A percentile compares a stretch with the other conserved stretches of the same genome.
These are phyloP conservation scores for Suhomyces pyralidae DNA, from an alignment of 805 yeast genomes.

Conservation along the genomic window DNA sequence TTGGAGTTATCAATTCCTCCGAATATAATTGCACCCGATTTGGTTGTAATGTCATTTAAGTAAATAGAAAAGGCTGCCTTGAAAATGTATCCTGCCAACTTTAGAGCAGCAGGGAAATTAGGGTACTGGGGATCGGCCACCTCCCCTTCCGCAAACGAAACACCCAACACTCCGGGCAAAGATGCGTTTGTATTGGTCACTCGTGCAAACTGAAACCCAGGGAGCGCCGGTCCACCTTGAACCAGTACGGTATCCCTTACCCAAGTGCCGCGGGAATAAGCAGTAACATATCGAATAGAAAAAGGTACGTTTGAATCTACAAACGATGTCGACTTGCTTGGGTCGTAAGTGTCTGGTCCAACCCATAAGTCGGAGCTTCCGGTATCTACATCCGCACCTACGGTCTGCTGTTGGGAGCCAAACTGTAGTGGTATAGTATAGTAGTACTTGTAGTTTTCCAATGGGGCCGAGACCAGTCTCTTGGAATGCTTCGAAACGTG, in stretches of 20 bases:
- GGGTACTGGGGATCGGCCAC: background rate
- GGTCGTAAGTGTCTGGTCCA: slow-evolving; percentile 3
- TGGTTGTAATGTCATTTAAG: slow-evolving; percentile 16
- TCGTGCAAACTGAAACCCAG: slow-evolving; percentile 8
- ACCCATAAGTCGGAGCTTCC: slow-evolving; percentile 13
- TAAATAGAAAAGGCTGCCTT: slow-evolving; percentile 24
- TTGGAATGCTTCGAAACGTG: background rate
- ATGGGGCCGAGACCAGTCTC: background rate
- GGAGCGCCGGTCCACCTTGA: slow-evolving; percentile 8
- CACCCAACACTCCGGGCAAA: slow-evolving; percentile 12
- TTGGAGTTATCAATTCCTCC: slow-evolving; percentile 31
- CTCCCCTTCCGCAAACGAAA: slow-evolving; percentile 1
- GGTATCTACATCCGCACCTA: slow-evolving; percentile 12
- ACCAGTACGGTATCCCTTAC: slow-evolving; percentile 6
- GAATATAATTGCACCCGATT: slow-evolving; percentile 22
- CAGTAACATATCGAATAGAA: slow-evolving; percentile 4
- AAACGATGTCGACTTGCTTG: slow-evolving; percentile 7
- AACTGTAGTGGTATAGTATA: slow-evolving; percentile 8
- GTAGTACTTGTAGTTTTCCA: slow-evolving; percentile 3
- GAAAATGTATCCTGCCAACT: slow-evolving; percentile 26
- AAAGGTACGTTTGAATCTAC: slow-evolving; percentile 2
- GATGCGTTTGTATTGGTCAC: slow-evolving; percentile 6
- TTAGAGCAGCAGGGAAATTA: slow-evolving; percentile 19
- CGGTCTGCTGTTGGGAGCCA: slow-evolving; percentile 9
- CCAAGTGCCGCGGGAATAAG: slow-evolving; percentile 5